Conservation (phyloP, 192 early-diverging fungal genomes). For the Linnemannia exigua region DNA sequence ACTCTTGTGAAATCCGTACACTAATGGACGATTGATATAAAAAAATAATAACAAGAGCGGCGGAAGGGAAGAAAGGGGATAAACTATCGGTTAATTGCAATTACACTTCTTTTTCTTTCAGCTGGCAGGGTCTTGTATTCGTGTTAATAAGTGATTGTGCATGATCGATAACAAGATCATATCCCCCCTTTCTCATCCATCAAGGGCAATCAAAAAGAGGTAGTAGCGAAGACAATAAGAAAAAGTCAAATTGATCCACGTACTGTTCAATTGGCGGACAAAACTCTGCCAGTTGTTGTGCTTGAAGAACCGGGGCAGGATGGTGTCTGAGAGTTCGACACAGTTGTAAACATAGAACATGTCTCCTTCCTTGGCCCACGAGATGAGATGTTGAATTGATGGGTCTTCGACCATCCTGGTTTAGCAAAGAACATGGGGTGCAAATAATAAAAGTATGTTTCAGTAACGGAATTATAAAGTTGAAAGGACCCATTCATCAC, state of each 20-base stretch:
- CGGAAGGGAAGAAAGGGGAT: background rate
- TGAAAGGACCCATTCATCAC: no score
- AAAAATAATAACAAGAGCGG: no score
- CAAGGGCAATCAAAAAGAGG: background rate
- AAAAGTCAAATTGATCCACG: background rate
- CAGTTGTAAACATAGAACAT: constrained; percentile 92
- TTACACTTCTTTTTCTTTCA: background rate
- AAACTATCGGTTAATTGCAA: background rate
- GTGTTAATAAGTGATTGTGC: background rate
- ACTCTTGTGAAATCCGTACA: constrained; percentile 88
- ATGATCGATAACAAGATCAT: background rate
- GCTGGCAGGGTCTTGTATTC: background rate
- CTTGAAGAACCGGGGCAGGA: constrained; percentile 91
- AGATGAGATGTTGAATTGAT: constrained; percentile 70
- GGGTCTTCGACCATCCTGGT: constrained; percentile 81
- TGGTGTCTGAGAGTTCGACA: constrained; percentile 83
- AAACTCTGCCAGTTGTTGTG: constrained; percentile 95
- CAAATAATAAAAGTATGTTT: no score
- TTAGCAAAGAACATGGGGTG: no score
- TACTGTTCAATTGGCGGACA: constrained; percentile 89
- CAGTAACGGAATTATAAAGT: no score
- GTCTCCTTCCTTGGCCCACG: constrained; percentile 86
- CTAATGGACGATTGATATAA: constrained; percentile 33
- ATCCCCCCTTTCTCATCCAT: no score
- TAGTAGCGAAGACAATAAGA: background rate